phyloP scores from a whole-genome alignment of 768 basidiomycete genomes.

The Termitomyces sp. region DNA sequence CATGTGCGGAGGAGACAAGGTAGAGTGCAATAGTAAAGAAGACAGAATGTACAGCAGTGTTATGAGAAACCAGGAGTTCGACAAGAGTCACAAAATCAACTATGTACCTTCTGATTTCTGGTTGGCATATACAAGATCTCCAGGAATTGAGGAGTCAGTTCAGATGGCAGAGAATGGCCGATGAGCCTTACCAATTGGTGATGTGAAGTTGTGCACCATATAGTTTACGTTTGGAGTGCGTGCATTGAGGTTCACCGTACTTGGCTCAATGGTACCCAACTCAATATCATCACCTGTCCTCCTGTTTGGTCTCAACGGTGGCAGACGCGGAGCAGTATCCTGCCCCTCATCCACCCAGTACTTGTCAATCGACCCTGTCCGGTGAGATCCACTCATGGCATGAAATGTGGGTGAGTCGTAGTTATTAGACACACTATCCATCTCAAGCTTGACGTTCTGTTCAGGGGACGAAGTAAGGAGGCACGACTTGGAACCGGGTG shows the following conservation, averaged over 20 bases:
- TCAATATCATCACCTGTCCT: slow-evolving; percentile 36
- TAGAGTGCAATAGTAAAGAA: too few relatives aligned
- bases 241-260: slow-evolving; percentile 42
- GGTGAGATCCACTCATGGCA: background rate
- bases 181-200: slow-evolving; percentile 58
- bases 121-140: slow-evolving; percentile 27
- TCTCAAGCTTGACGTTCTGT: slow-evolving; percentile 22
- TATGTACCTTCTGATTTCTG: slow-evolving; percentile 22
- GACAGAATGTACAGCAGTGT: too few relatives aligned
- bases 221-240: slow-evolving; percentile 38
- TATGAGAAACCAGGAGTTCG: too few relatives aligned
- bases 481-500: slow-evolving; percentile 18
- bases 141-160: background rate
- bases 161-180: background rate
- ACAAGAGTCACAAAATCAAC: too few relatives aligned
- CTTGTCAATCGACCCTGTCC: slow-evolving; percentile 22
- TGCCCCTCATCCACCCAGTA: slow-evolving; percentile 31
- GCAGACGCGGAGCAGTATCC: slow-evolving; percentile 24
- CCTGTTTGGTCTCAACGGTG: slow-evolving; percentile 42
- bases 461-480: slow-evolving; percentile 33
- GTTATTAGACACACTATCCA: slow-evolving; percentile 20
- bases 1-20: too few relatives aligned
- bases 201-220: slow-evolving; percentile 63
- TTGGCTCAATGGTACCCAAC: slow-evolving; percentile 37
- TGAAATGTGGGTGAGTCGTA: slow-evolving; percentile 6